phyloP scores from a whole-genome alignment of 83 land plant species.

The Picea abies region DNA sequence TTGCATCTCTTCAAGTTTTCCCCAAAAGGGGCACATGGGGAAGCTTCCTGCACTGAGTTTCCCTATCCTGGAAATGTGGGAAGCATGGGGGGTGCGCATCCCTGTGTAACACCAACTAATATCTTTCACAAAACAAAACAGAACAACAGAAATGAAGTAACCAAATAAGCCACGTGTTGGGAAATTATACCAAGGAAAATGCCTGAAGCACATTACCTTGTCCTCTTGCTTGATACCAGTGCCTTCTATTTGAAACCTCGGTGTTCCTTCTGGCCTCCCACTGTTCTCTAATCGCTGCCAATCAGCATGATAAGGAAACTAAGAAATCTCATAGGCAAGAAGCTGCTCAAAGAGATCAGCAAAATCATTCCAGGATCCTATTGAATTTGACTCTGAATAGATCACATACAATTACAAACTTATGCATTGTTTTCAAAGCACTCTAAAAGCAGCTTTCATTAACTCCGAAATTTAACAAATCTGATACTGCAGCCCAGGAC shows the following conservation, averaged over 20 bases:
- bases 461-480: not conserved
- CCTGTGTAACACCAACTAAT: not conserved
- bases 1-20: too few relatives aligned
- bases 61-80: too few relatives aligned
- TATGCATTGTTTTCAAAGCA: not conserved
- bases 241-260: not conserved
- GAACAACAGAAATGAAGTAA: not conserved
- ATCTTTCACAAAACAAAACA: not conserved
- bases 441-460: not conserved
- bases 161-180: not conserved
- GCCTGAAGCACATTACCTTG: slow-evolving; percentile 2
- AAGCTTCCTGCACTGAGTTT: too few relatives aligned
- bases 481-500: not conserved
- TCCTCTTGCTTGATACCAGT: not conserved
- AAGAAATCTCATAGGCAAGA: slow-evolving; percentile 8
- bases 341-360: slow-evolving; percentile 1
- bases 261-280: slow-evolving; percentile 8
- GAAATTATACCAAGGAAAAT: not conserved
- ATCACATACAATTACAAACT: not conserved
- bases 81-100: too few relatives aligned
- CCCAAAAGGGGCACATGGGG: too few relatives aligned
- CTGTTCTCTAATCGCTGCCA: slow-evolving; percentile 8
- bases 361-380: slow-evolving; percentile 6
- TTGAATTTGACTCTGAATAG: not conserved
- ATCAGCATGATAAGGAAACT: slow-evolving; percentile 10